Evolutionary conservation across 495 filamentous ascomycete genomes (phyloP).

Genomic region (Sordaria brevicollis): DNA sequence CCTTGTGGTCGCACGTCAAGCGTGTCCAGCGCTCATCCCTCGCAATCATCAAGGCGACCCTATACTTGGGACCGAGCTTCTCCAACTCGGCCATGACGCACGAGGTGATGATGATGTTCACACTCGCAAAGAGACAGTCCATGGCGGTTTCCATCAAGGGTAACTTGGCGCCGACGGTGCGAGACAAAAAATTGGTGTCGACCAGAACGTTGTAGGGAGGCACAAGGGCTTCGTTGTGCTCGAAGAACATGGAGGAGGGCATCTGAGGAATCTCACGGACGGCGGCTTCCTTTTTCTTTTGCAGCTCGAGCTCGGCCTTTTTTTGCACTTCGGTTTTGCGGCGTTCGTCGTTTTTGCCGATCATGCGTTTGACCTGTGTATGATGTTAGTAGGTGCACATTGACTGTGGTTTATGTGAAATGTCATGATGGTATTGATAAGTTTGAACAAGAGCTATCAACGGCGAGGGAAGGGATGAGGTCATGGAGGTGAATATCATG

Average conservation of each 20-base stretch:
- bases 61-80: slow-evolving; percentile 81
- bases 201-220: slow-evolving; percentile 38
- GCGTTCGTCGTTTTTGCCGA: slow-evolving; percentile 51
- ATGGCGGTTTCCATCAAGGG: slow-evolving; percentile 69
- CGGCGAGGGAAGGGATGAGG: background rate
- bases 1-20: slow-evolving; percentile 77
- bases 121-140: slow-evolving; percentile 64
- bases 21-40: slow-evolving; percentile 83
- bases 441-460: background rate
- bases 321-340: slow-evolving; percentile 51
- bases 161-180: slow-evolving; percentile 83
- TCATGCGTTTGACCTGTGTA: slow-evolving; percentile 48
- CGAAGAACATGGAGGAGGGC: slow-evolving; percentile 85
- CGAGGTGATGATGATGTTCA: slow-evolving; percentile 58
- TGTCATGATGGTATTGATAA: background rate
- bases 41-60: slow-evolving; percentile 74
- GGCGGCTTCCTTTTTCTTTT: slow-evolving; percentile 47
- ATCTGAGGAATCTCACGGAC: slow-evolving; percentile 68
- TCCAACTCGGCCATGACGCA: slow-evolving; percentile 71
- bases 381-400: slow-evolving; percentile 5
- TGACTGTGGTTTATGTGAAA: background rate
- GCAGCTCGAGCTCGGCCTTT: slow-evolving; percentile 37
- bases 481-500: background rate
- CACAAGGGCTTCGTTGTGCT: slow-evolving; percentile 80
- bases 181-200: slow-evolving; percentile 90